These are phyloP conservation scores for Trichoderma arundinaceum DNA, from an alignment of 2,329 filamentous ascomycete species.

Conservation along the genomic window DNA sequence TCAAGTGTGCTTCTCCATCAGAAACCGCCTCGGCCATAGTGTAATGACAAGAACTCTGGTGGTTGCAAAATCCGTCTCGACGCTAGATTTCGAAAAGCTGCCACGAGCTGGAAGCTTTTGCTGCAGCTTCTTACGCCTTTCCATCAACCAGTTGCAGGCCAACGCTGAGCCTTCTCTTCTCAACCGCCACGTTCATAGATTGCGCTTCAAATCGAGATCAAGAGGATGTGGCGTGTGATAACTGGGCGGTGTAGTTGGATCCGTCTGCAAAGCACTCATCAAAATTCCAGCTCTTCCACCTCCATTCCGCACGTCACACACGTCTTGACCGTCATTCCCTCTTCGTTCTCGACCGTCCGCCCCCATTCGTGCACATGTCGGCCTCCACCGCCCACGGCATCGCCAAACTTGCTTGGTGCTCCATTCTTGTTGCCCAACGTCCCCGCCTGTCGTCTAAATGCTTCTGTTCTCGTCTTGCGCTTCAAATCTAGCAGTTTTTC, in stretches of 20 bases:
- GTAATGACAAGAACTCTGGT: not conserved
- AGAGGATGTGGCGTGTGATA: not conserved
- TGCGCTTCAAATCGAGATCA: too few species aligned
- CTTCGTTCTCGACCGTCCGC: slow-evolving; percentile 68
- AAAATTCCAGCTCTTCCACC: slow-evolving; percentile 76
- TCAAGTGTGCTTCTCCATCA: not conserved
- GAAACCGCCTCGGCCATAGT: not conserved
- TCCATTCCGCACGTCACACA: slow-evolving; percentile 79
- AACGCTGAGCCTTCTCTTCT: too few species aligned
- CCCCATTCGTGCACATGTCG: slow-evolving; percentile 92
- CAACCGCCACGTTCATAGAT: too few species aligned
- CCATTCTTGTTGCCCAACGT: slow-evolving; percentile 60
- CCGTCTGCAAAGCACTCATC: slow-evolving; percentile 38
- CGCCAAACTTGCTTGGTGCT: slow-evolving; percentile 70
- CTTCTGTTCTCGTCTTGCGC: slow-evolving; percentile 89
- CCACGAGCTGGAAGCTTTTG: too few species aligned
- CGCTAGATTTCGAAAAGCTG: too few species aligned
- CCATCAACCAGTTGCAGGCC: too few species aligned
- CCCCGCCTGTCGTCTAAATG: slow-evolving; percentile 75
- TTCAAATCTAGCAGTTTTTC: slow-evolving; percentile 88
- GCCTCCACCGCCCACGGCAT: slow-evolving; percentile 68
- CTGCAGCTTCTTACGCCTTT: not conserved
- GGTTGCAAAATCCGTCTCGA: too few species aligned
- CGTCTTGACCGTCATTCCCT: slow-evolving; percentile 80
- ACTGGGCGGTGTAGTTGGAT: not conserved